A percentile compares a stretch with the other conserved stretches of the same genome.
Evolutionary conservation across 139 green algal species (phyloP).

Genomic region (Chlamydomonas applanata): DNA sequence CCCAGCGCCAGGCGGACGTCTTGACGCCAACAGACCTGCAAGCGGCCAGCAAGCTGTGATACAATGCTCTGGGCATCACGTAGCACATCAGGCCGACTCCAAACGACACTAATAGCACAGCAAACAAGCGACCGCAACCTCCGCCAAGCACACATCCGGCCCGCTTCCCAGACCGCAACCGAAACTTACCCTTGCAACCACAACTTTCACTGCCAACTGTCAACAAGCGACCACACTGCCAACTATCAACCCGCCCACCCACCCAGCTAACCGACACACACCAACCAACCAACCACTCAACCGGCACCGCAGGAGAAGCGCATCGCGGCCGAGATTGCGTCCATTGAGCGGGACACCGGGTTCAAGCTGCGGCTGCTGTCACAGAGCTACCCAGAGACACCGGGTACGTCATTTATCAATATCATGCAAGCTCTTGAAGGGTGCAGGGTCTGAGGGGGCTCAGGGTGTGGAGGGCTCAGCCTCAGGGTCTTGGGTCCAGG

Average conservation of each 20-base stretch:
- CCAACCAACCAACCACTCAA: background rate
- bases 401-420: slow-evolving; percentile 61
- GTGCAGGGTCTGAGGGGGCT: no score
- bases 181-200: background rate
- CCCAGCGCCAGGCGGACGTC: no score
- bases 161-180: background rate
- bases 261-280: background rate
- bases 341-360: slow-evolving; percentile 88
- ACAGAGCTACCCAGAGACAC: slow-evolving; percentile 97
- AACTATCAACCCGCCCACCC: background rate
- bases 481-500: no score
- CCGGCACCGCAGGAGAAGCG: slow-evolving; percentile 62
- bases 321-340: slow-evolving; percentile 62
- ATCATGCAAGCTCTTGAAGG: no score
- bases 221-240: background rate
- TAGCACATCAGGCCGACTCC: no score
- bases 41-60: no score
- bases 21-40: no score
- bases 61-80: no score
- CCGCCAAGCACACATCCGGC: no score
- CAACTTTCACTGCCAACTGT: background rate
- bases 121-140: no score
- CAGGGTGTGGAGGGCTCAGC: no score
- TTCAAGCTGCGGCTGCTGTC: slow-evolving; percentile 92
- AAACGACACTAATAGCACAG: no score